Evolutionary conservation across 108 stramenopile species (phyloP).

Genomic region (Pseudonitzschia delicatissima): DNA sequence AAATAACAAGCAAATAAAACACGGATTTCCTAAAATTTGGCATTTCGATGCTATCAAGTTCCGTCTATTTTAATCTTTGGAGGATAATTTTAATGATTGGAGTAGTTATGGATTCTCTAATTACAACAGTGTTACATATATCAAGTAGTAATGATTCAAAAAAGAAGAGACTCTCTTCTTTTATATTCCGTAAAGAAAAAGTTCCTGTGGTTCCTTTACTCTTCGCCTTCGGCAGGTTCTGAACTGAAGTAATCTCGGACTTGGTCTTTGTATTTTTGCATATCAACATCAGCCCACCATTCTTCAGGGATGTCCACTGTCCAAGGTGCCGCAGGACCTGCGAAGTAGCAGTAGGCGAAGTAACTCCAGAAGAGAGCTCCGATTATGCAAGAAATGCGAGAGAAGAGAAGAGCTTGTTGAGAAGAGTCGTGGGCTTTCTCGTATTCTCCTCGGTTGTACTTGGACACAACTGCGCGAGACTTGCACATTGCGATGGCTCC

Average conservation of each 20-base stretch:
- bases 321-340: slow-evolving; percentile 2
- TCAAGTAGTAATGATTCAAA: neutral
- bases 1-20: too few species aligned
- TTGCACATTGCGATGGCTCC: neutral
- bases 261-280: neutral
- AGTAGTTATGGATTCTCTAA: too few species aligned
- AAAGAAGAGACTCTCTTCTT: neutral
- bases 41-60: too few species aligned
- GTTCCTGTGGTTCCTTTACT: neutral
- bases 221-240: neutral
- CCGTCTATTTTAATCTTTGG: too few species aligned
- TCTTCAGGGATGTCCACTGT: neutral
- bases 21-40: too few species aligned
- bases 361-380: neutral
- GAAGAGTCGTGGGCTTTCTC: neutral
- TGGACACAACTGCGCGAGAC: neutral
- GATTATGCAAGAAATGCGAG: slow-evolving; percentile 3
- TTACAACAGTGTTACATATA: too few species aligned
- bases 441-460: neutral
- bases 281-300: neutral
- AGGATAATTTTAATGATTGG: too few species aligned
- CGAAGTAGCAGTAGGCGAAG: neutral
- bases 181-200: neutral
- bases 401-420: slow-evolving; percentile 13
- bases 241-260: neutral